These are phyloP conservation scores for Tulasnella sp. DNA, from an alignment of 768 basidiomycete genomes.

Conservation along the genomic window DNA sequence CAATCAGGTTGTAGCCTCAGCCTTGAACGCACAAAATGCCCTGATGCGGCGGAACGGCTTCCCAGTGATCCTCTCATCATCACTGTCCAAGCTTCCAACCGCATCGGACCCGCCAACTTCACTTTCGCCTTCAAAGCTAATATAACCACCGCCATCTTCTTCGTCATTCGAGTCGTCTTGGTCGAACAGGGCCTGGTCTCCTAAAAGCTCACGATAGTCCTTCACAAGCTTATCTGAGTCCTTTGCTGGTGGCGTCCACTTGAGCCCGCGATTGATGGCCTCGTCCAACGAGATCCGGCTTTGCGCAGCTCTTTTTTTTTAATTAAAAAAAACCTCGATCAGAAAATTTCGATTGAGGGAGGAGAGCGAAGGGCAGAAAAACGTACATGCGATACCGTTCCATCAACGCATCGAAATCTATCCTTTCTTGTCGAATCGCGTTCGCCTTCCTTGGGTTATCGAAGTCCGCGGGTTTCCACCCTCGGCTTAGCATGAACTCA, in stretches of 20 bases:
- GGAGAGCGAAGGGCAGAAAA: not conserved
- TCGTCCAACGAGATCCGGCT: not conserved
- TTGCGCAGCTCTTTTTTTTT: not conserved
- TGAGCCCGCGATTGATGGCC: not conserved
- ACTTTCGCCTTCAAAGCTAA: too few relatives aligned
- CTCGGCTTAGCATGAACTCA: constrained; percentile 2
- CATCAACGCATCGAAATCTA: not conserved
- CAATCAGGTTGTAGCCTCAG: too few relatives aligned
- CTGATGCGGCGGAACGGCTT: not conserved
- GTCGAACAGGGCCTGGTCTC: not conserved
- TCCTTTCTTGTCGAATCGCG: not conserved
- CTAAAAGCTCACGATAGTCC: too few relatives aligned
- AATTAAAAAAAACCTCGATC: not conserved
- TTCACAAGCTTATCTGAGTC: too few relatives aligned
- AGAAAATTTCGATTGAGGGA: not conserved
- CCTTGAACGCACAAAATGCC: not conserved
- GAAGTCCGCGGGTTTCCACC: not conserved
- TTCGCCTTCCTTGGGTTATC: not conserved
- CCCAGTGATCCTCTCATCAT: not conserved
- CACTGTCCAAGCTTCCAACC: not conserved
- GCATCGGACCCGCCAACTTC: too few relatives aligned
- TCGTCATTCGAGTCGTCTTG: not conserved
- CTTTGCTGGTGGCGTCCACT: not conserved
- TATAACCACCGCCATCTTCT: too few relatives aligned
- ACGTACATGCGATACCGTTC: not conserved